A percentile compares a stretch with the other conserved stretches of the same genome.
Evolutionary conservation across 1,284 basidiomycete genomes (phyloP).

Genomic region (Pseudozyma tsukubaensis): DNA sequence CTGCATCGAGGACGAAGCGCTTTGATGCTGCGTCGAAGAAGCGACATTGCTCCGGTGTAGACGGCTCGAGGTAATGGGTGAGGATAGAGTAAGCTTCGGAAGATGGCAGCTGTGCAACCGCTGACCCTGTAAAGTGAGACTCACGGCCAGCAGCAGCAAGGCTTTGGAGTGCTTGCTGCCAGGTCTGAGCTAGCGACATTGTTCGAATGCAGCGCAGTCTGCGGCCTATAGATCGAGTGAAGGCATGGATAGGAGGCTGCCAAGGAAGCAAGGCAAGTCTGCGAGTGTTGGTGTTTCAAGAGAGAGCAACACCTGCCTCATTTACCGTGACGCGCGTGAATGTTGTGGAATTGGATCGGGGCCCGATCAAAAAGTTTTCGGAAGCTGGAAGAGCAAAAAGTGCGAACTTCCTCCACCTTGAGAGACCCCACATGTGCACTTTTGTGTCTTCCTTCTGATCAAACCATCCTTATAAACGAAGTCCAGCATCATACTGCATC

Average conservation of each 20-base stretch:
- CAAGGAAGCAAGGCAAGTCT: neutral
- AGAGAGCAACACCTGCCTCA: slow-evolving; percentile 21
- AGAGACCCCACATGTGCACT: neutral
- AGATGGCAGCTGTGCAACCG: slow-evolving; percentile 6
- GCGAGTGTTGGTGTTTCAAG: slow-evolving; percentile 18
- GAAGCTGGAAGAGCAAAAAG: slow-evolving; percentile 7
- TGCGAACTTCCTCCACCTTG: slow-evolving; percentile 30
- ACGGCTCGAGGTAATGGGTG: slow-evolving; percentile 22
- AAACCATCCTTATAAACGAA: neutral
- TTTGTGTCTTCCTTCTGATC: neutral
- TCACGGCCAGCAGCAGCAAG: slow-evolving; percentile 1
- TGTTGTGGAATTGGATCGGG: neutral
- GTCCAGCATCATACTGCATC: neutral
- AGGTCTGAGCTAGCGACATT: slow-evolving; percentile 30
- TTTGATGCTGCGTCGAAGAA: slow-evolving; percentile 9
- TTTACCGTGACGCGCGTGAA: slow-evolving; percentile 20
- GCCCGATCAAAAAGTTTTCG: slow-evolving; percentile 25
- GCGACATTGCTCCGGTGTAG: slow-evolving; percentile 9
- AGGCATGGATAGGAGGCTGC: neutral
- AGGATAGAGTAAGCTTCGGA: slow-evolving; percentile 20
- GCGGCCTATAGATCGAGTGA: neutral
- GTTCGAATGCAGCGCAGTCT: neutral
- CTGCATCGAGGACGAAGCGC: neutral
- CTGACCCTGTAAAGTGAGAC: neutral
- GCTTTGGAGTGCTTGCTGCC: slow-evolving; percentile 28